Conservation (phyloP, 78 protist species). For the slime mould (Dictyostelium discoideum) region dicty_2.7 NC_007088.5:6430001-6430500, state of each 20-base stretch:
- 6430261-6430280: not conserved
- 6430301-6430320: not conserved
- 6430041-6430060: not conserved
- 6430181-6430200: not conserved
- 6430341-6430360: not conserved
- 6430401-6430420: not conserved
- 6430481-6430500: no score
- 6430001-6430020: not conserved
- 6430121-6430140: not conserved
- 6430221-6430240: not conserved
- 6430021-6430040: not conserved
- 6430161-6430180: constrained; percentile 8
- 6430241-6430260: not conserved
- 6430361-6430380: not conserved
- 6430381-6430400: not conserved
- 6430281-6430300: not conserved
- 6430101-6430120: not conserved
- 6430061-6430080: constrained; percentile 2
- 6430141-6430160: not conserved
- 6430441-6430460: not conserved
- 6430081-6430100: not conserved
- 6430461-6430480: not conserved
- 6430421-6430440: not conserved
- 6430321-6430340: not conserved
- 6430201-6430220: not conserved